Base-by-base conservation (phyloP, 2,329 filamentous ascomycete genomes). In the Hypoxylon sp. region DNA sequence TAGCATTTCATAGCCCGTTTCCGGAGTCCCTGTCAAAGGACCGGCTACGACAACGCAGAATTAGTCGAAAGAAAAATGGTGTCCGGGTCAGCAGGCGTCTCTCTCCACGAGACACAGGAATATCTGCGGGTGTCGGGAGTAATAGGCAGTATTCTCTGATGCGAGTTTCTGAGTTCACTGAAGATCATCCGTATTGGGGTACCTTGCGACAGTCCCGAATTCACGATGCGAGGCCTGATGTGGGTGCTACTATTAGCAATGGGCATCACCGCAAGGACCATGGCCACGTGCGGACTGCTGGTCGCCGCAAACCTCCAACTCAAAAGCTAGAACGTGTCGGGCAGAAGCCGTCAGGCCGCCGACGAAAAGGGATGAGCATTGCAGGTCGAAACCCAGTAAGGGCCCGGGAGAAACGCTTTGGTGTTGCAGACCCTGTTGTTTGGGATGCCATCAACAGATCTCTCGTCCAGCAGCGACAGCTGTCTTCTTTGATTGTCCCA, bases 391-490 rank as follows among this genome's bases (percentile, higher is more conserved):
- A 21, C 45, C 50, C 49, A 62, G 51, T 23, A 40, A 55, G 8
- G 59, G 57, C 46, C 13, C 65, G 60, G 6, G 66, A 72, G 13
- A 75, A 73, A 35, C 69, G 70, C 18, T 69, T 68, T 45, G 69
- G 68, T 24, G 62, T 67, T 63, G 73, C 59, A 47, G 78, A 81
- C 51, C 71, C 75, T 13, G 70, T 72, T 8, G 73, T 78, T 11
- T 76, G 79, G 58, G 76, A 79, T 54, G 76, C 79, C 3, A 77
- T 81, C 37, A 75, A 76, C 17, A 75, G 78, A 48, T 78, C 73
- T 37, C 70, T 82, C 26, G 73, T 72, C 4, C 79, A 82, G 52
- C 80, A 82, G 49, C 63, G 76, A 41, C 77, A 75, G 1, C 58
- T 81, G 24, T 73, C 78, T 35, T 74, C 73, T 3, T 50, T 77